Percentiles rank a stretch among this genome's conserved stretches.
Conservation (phyloP, 192 early-diverging fungal genomes). For the Dimargaris cristalligena region DNA sequence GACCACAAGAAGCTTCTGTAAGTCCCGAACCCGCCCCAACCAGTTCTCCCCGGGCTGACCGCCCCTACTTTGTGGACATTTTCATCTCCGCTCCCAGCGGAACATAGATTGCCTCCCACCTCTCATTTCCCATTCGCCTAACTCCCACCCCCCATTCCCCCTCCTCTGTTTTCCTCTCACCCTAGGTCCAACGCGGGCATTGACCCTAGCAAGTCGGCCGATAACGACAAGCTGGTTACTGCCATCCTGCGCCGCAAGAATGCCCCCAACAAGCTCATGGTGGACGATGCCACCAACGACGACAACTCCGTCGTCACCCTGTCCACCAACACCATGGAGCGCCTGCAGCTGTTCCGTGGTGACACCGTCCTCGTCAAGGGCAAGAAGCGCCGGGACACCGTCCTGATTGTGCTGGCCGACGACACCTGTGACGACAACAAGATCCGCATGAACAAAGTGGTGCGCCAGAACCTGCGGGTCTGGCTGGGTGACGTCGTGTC, state of each 20-base stretch:
- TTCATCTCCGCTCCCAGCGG: no score
- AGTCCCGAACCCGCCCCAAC: no score
- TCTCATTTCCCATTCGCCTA: no score
- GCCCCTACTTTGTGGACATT: no score
- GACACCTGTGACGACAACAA: slow-evolving; percentile 85
- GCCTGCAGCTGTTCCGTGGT: slow-evolving; percentile 81
- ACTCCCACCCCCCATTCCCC: no score
- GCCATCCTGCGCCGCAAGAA: slow-evolving; percentile 92
- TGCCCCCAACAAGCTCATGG: slow-evolving; percentile 96
- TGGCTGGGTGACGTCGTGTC: slow-evolving; percentile 92
- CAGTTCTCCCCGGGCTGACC: no score
- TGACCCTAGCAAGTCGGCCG: slow-evolving; percentile 30
- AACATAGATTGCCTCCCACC: no score
- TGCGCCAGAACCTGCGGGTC: slow-evolving; percentile 84
- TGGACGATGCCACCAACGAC: slow-evolving; percentile 91
- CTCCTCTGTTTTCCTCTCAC: no score
- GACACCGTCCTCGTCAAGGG: slow-evolving; percentile 94
- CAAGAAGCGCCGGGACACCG: slow-evolving; percentile 95
- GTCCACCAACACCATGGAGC: slow-evolving; percentile 83
- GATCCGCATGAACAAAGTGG: slow-evolving; percentile 89
- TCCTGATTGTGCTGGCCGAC: slow-evolving; percentile 83
- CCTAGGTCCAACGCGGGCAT: slow-evolving; percentile 38
- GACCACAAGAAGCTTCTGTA: neutral
- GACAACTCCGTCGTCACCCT: slow-evolving; percentile 92
- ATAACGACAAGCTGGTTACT: slow-evolving; percentile 64